These are phyloP conservation scores for Rhododendron simsii DNA, from an alignment of 148 eudicot species.

Conservation along the genomic window DNA sequence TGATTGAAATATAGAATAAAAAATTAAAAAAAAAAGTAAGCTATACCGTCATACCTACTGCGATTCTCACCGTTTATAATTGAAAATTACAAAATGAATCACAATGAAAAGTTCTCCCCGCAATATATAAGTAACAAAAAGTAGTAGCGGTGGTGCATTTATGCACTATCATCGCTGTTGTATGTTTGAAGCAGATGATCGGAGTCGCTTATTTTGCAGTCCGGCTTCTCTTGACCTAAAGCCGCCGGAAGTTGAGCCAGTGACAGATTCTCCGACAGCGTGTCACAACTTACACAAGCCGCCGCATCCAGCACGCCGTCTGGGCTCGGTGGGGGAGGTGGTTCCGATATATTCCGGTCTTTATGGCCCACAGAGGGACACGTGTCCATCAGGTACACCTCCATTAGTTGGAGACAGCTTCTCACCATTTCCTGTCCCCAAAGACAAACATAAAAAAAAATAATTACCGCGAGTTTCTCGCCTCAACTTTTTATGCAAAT, in stretches of 20 bases:
- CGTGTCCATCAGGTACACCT: slow-evolving; percentile 26
- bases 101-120: background rate
- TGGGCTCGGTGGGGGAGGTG: slow-evolving; percentile 22
- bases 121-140: background rate
- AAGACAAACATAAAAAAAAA: background rate
- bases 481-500: background rate
- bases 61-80: background rate
- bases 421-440: slow-evolving; percentile 30
- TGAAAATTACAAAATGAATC: background rate
- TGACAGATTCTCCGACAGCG: slow-evolving; percentile 8
- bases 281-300: slow-evolving; percentile 22
- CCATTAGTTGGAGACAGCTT: slow-evolving; percentile 40
- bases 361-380: slow-evolving; percentile 16
- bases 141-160: background rate
- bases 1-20: no score
- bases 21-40: background rate
- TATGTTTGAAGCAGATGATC: slow-evolving; percentile 2
- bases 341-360: background rate
- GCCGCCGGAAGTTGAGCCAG: background rate
- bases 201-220: slow-evolving; percentile 13
- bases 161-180: background rate
- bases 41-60: background rate
- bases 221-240: background rate
- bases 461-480: background rate
- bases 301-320: slow-evolving; percentile 26